Evolutionary conservation across 2,329 filamentous ascomycete species (phyloP).

Genomic region (Herpotrichia juniperi): DNA sequence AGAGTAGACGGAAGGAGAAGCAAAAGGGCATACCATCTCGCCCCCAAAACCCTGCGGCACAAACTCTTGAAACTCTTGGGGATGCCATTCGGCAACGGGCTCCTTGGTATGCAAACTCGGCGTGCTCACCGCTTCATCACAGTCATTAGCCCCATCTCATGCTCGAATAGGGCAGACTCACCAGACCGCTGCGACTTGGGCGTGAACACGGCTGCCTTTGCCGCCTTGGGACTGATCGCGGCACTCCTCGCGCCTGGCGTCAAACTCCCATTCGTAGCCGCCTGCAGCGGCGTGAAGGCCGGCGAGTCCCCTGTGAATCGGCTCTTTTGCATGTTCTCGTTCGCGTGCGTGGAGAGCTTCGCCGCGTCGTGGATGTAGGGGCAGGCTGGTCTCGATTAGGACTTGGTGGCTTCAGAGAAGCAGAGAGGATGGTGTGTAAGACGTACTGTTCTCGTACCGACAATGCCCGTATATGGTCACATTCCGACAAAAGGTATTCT

Average conservation of each 20-base stretch:
- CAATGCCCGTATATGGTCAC: slow-evolving; percentile 93
- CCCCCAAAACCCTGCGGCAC: slow-evolving; percentile 62
- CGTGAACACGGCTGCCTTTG: slow-evolving; percentile 86
- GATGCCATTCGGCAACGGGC: slow-evolving; percentile 54
- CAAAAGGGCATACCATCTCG: slow-evolving; percentile 53
- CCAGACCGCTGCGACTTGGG: slow-evolving; percentile 62
- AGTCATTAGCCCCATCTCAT: slow-evolving; percentile 15
- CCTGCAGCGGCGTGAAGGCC: slow-evolving; percentile 79
- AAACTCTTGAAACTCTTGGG: slow-evolving; percentile 58
- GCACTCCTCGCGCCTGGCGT: slow-evolving; percentile 67
- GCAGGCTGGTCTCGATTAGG: slow-evolving; percentile 56
- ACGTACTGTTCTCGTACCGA: slow-evolving; percentile 80
- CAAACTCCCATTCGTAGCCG: slow-evolving; percentile 53
- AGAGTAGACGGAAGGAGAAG: background rate
- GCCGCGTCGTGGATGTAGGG: slow-evolving; percentile 85
- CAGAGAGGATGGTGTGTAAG: slow-evolving; percentile 1
- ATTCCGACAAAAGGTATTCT: slow-evolving; percentile 90
- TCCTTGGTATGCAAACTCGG: slow-evolving; percentile 54
- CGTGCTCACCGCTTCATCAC: slow-evolving; percentile 45
- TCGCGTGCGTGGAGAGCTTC: slow-evolving; percentile 62
- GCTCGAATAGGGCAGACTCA: slow-evolving; percentile 34
- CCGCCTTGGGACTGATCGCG: slow-evolving; percentile 85
- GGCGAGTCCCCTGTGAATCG: slow-evolving; percentile 94
- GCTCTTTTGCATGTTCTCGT: slow-evolving; percentile 67
- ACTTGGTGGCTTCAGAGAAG: slow-evolving; percentile 8